Evolutionary conservation across 495 filamentous ascomycete species (phyloP).

Genomic region (Apiosordaria backusii): DNA sequence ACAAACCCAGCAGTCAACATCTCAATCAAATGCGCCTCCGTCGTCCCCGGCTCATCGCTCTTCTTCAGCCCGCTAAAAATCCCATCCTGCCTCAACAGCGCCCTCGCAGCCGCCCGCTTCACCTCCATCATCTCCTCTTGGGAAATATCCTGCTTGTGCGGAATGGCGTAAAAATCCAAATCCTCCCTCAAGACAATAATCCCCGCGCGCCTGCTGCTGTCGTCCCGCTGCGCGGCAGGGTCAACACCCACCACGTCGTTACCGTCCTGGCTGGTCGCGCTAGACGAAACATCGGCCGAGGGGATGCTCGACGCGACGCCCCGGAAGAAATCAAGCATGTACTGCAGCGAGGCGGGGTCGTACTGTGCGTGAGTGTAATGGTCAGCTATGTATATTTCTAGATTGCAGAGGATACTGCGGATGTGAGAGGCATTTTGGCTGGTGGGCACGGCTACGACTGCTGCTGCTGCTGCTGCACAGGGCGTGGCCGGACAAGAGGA

Average conservation of each 20-base stretch:
- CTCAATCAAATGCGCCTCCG: constrained; percentile 97
- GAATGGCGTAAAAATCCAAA: constrained; percentile 95
- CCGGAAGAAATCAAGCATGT: constrained; percentile 99
- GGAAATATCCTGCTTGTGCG: constrained; percentile 78
- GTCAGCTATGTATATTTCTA: constrained; percentile 57
- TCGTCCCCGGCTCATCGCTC: constrained; percentile 93
- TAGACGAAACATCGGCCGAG: constrained; percentile 58
- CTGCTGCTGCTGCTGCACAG: not conserved
- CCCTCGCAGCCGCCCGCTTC: constrained; percentile 86
- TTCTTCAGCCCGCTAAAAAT: constrained; percentile 94
- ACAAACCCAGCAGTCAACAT: constrained; percentile 97
- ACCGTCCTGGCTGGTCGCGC: constrained; percentile 56
- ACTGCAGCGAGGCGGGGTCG: constrained; percentile 91
- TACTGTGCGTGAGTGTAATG: constrained; percentile 61
- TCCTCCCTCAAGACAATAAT: constrained; percentile 98
- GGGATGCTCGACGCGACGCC: constrained; percentile 92
- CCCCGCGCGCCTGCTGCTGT: constrained; percentile 71
- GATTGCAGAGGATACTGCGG: constrained; percentile 44
- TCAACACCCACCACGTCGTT: constrained; percentile 63
- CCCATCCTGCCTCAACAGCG: constrained; percentile 83
- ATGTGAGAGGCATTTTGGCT: constrained; percentile 17
- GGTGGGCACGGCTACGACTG: not conserved
- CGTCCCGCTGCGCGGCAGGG: constrained; percentile 41
- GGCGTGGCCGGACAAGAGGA: constrained; percentile 2
- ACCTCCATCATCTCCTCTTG: constrained; percentile 93